A percentile compares a stretch with the other conserved stretches of the same genome.
phyloP scores from a whole-genome alignment of 2,329 filamentous ascomycete genomes.

The Apiospora sp. region DNA sequence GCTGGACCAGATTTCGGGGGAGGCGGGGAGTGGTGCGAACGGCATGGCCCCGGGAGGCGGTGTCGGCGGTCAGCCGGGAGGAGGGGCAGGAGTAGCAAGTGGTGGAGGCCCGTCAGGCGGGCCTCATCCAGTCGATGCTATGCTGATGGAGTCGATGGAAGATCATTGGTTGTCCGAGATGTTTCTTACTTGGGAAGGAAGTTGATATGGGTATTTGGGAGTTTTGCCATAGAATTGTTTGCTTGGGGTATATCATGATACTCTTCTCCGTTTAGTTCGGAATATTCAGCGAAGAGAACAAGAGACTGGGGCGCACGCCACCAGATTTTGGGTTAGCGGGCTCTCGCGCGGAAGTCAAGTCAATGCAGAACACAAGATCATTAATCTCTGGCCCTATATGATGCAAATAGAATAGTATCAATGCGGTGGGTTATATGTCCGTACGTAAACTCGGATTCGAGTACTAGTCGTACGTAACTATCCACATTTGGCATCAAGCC shows the following conservation, averaged over 20 bases:
- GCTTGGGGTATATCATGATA: not conserved
- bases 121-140: conserved; percentile 12
- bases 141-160: conserved; percentile 27
- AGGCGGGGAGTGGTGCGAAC: not conserved
- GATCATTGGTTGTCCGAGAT: conserved; percentile 29
- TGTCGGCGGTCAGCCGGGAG: not conserved
- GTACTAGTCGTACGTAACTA: not conserved
- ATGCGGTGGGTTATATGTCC: no score
- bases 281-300: no score
- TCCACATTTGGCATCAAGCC: not conserved
- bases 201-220: not conserved
- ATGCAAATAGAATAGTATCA: no score
- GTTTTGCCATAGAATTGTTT: not conserved
- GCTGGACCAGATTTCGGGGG: conserved; percentile 22
- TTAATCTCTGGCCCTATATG: no score
- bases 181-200: conserved; percentile 27
- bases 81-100: not conserved
- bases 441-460: no score
- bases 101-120: not conserved
- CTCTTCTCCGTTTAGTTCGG: no score
- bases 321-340: no score
- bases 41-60: not conserved
- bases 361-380: no score
- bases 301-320: no score
- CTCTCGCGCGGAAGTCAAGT: no score